phyloP scores from a whole-genome alignment of 768 basidiomycete species.

The Panellus pusillus region DNA sequence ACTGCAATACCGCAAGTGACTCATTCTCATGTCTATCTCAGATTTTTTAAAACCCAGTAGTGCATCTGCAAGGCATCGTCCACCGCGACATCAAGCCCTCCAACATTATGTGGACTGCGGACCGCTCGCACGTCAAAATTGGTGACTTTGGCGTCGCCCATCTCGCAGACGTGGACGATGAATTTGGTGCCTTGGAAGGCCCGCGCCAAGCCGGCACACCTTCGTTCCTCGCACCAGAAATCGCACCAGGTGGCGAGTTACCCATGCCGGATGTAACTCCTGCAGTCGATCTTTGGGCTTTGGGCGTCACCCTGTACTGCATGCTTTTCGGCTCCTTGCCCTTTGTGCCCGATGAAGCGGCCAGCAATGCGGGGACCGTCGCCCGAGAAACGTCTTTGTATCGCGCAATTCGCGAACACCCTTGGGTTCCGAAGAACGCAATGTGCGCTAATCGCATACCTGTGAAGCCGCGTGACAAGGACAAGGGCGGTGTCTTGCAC shows the following conservation, averaged over 20 bases:
- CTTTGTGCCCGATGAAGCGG: slow-evolving; percentile 42
- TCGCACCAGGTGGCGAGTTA: slow-evolving; percentile 46
- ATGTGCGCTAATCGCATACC: slow-evolving; percentile 6
- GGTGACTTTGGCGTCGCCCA: slow-evolving; percentile 98
- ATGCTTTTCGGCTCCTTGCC: slow-evolving; percentile 87
- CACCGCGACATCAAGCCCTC: slow-evolving; percentile 99
- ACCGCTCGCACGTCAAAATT: slow-evolving; percentile 91
- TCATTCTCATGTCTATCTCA: slow-evolving; percentile 16
- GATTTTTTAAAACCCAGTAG: slow-evolving; percentile 40
- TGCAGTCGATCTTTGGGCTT: slow-evolving; percentile 96
- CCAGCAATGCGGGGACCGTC: neutral
- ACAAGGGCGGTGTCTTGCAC: slow-evolving; percentile 1
- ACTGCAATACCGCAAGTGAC: slow-evolving; percentile 85
- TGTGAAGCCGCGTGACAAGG: neutral
- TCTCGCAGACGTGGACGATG: slow-evolving; percentile 66
- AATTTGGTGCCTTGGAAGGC: slow-evolving; percentile 72
- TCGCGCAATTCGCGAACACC: slow-evolving; percentile 12
- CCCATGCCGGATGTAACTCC: slow-evolving; percentile 64
- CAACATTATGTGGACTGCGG: slow-evolving; percentile 88
- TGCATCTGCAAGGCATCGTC: slow-evolving; percentile 97
- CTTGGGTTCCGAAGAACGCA: neutral
- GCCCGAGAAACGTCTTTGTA: slow-evolving; percentile 10
- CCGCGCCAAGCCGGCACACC: slow-evolving; percentile 94
- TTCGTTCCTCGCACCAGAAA: slow-evolving; percentile 94
- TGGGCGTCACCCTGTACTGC: slow-evolving; percentile 95